Evolutionary conservation across 352 stramenopile genomes (phyloP), one percentile per base, ranked within the genome.

Genomic region (Pythium aristosporum): DNA sequence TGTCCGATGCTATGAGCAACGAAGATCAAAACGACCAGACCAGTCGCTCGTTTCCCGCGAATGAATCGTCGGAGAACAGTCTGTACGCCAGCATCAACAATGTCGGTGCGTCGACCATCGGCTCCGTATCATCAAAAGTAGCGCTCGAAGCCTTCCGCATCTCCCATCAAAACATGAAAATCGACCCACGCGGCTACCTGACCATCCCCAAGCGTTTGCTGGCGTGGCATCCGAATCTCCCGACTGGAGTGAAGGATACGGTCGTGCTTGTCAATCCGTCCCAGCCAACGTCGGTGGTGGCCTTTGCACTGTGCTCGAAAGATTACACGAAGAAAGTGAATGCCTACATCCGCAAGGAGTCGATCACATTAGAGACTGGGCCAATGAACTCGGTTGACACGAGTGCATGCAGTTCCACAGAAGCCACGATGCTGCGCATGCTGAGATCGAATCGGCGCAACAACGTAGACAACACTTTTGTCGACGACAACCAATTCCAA

Each of bases 401-500:
- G 9, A 64, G 55, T 34, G 44, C 46, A 1, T 57, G 53, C 36
- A 67, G 42, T 28, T 62, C 58, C 3, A 53, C 61, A 0, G 67
- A 76, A 66, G 65, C 54, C 13, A 58, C 67, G 0, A 88, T 94
- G 79, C 70, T 96, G 23, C 72, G 72, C 28, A 82, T 90, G 50
- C 66, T 96, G 23, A 77, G 82, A 13, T 91, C 82, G 12, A 69
- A 75, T 32, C 76, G 77, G 8, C 74, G 87, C 12, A 94, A 88
- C 65, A 96, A 96, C 32, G 80, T 96, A 11, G 87, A 94, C 25
- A 82, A 96, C 59, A 79, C 79, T 30, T 96, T 96, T 52, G 80
- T 91, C 11, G 87, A 96, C 49, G 87, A 96, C 36, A 93, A 88
- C 58, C 80, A 94, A 58, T 96, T 94, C 61, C 85, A 96, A 61